Evolutionary conservation across 768 basidiomycete species (phyloP).

Genomic region (Naganishia vishniacii): DNA sequence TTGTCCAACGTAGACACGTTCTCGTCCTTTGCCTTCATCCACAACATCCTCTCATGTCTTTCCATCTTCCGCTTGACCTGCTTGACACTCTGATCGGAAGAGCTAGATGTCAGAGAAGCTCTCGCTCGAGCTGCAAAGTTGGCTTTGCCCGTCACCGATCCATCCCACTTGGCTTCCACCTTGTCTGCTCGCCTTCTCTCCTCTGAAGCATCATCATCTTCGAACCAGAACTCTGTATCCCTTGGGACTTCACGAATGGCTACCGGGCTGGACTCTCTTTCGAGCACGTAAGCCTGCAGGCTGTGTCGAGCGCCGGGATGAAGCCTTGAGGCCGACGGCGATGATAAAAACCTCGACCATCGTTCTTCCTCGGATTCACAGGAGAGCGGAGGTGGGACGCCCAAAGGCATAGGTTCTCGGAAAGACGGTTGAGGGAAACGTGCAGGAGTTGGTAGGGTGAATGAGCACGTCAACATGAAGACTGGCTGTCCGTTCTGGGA

Average conservation of each 20-base stretch:
- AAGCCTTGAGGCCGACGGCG: slow-evolving; percentile 19
- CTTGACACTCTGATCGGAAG: slow-evolving; percentile 4
- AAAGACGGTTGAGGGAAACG: slow-evolving; percentile 23
- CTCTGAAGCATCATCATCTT: slow-evolving; percentile 15
- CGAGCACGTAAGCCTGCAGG: slow-evolving; percentile 29
- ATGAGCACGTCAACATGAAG: slow-evolving; percentile 43
- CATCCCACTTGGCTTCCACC: slow-evolving; percentile 16
- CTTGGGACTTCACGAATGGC: slow-evolving; percentile 30
- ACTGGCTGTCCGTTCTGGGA: slow-evolving; percentile 41
- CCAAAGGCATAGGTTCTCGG: slow-evolving; percentile 19
- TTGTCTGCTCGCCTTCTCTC: slow-evolving; percentile 5
- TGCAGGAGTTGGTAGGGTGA: slow-evolving; percentile 35
- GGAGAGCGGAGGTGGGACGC: slow-evolving; percentile 36
- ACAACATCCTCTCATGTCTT: slow-evolving; percentile 24
- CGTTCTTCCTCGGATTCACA: slow-evolving; percentile 42
- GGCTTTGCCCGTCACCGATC: slow-evolving; percentile 14
- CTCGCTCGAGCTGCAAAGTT: slow-evolving; percentile 6
- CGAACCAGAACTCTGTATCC: slow-evolving; percentile 14
- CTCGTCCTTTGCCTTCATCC: slow-evolving; percentile 25
- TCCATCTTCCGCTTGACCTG: slow-evolving; percentile 23
- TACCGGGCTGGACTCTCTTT: slow-evolving; percentile 36
- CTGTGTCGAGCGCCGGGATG: slow-evolving; percentile 26
- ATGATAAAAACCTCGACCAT: slow-evolving; percentile 35
- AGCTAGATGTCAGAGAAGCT: not conserved
- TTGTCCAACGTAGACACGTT: slow-evolving; percentile 12